Evolutionary conservation across 768 basidiomycete species (phyloP).

Genomic region (Hydnomerulius pinastri): DNA sequence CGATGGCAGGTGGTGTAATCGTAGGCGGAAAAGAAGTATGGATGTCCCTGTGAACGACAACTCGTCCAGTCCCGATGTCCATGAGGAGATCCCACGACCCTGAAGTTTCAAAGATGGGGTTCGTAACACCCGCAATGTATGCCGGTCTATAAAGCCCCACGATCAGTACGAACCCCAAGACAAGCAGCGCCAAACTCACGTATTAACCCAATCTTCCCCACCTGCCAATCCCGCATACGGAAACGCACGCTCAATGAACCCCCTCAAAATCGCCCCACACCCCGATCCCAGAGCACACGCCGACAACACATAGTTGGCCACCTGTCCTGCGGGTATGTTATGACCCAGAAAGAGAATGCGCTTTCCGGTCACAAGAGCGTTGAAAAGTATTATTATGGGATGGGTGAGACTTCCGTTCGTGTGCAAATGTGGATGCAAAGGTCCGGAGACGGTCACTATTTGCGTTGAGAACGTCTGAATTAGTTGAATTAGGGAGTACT

Average conservation of each 20-base stretch:
- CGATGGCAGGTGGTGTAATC: constrained; percentile 40
- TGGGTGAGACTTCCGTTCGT: constrained; percentile 89
- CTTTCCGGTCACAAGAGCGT: constrained; percentile 92
- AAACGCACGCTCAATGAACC: constrained; percentile 90
- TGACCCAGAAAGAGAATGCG: constrained; percentile 96
- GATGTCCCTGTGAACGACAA: constrained; percentile 88
- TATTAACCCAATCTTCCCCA: constrained; percentile 86
- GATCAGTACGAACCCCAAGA: background rate
- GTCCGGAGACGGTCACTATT: constrained; percentile 63
- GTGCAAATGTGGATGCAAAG: constrained; percentile 89
- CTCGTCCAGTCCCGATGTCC: constrained; percentile 84
- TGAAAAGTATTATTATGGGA: constrained; percentile 93
- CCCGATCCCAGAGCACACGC: constrained; percentile 94
- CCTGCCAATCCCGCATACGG: constrained; percentile 92
- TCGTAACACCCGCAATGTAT: constrained; percentile 96
- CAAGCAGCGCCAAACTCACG: constrained; percentile 51
- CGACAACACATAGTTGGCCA: constrained; percentile 89
- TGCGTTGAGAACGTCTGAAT: constrained; percentile 78
- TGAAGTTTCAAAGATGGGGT: constrained; percentile 91
- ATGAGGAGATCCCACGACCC: constrained; percentile 92
- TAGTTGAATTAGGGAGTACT: constrained; percentile 93
- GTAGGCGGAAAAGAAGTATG: constrained; percentile 53
- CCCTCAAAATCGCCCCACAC: constrained; percentile 79
- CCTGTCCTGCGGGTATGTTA: constrained; percentile 84
- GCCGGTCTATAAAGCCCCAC: constrained; percentile 60